phyloP scores from a whole-genome alignment of 257 asterid species.

The Solanum appendiculatum region DNA sequence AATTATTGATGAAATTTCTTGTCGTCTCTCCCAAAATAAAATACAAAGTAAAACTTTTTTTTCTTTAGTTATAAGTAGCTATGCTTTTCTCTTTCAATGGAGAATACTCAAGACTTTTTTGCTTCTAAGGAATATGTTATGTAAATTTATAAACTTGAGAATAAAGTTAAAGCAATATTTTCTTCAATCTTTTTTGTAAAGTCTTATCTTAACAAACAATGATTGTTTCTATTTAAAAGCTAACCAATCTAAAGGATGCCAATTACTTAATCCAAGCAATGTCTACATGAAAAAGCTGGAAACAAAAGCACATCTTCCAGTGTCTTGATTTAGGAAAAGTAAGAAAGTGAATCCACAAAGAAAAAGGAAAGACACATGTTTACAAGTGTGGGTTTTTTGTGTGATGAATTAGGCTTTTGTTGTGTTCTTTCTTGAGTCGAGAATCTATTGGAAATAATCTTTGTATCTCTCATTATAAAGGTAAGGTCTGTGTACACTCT shows the following conservation, averaged over 20 bases:
- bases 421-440: not conserved
- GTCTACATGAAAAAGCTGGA: not conserved
- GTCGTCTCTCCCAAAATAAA: not conserved
- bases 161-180: not conserved
- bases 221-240: not conserved
- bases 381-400: not conserved
- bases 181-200: not conserved
- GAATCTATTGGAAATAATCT: not conserved
- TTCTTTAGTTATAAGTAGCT: not conserved
- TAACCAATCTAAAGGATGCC: not conserved
- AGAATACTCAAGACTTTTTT: not conserved
- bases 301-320: not conserved
- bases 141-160: not conserved
- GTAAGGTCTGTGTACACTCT: rapidly evolving
- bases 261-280: not conserved
- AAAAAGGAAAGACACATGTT: not conserved
- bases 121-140: not conserved
- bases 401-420: not conserved
- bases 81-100: not conserved
- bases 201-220: not conserved
- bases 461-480: not conserved
- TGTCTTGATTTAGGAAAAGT: not conserved
- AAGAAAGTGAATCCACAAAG: not conserved
- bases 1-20: not conserved
- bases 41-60: not conserved